Conservation (phyloP, 1,284 basidiomycete species). For the Termitomyces sp. region DNA sequence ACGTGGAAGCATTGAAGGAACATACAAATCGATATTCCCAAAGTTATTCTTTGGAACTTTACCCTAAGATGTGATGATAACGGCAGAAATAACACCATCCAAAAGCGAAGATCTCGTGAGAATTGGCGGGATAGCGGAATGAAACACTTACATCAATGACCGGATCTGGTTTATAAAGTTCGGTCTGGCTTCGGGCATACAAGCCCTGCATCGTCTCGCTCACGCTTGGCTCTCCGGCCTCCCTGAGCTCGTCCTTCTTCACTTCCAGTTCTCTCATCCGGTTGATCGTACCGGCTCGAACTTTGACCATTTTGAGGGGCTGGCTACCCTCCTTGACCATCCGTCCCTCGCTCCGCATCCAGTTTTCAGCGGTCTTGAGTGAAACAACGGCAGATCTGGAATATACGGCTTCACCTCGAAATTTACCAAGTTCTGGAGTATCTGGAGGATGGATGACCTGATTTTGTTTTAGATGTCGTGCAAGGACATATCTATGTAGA, state of each 20-base stretch:
- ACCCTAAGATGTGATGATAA: conserved; percentile 49
- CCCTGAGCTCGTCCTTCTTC: conserved; percentile 36
- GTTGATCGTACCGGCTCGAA: conserved; percentile 79
- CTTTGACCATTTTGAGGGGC: conserved; percentile 88
- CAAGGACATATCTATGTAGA: conserved; percentile 72
- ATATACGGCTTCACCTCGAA: conserved; percentile 93
- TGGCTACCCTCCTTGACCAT: conserved; percentile 71
- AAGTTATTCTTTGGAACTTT: conserved; percentile 93
- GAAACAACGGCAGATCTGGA: conserved; percentile 77
- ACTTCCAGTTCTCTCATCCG: conserved; percentile 83
- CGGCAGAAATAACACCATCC: background rate
- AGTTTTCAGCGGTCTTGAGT: conserved; percentile 90
- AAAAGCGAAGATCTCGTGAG: conserved; percentile 2
- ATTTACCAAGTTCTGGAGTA: conserved; percentile 76
- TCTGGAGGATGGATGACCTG: conserved; percentile 75
- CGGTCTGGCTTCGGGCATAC: conserved; percentile 86
- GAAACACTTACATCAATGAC: conserved; percentile 67
- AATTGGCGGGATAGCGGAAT: background rate
- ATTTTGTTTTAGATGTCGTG: conserved; percentile 84
- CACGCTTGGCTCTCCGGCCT: conserved; percentile 37
- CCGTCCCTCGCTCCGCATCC: conserved; percentile 84
- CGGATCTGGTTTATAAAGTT: conserved; percentile 74
- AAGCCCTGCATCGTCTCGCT: conserved; percentile 78
- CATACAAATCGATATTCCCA: conserved; percentile 96
- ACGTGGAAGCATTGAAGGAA: conserved; percentile 88